Conservation (phyloP, 768 basidiomycete species). For the Xerocomellus chrysenteron region DNA sequence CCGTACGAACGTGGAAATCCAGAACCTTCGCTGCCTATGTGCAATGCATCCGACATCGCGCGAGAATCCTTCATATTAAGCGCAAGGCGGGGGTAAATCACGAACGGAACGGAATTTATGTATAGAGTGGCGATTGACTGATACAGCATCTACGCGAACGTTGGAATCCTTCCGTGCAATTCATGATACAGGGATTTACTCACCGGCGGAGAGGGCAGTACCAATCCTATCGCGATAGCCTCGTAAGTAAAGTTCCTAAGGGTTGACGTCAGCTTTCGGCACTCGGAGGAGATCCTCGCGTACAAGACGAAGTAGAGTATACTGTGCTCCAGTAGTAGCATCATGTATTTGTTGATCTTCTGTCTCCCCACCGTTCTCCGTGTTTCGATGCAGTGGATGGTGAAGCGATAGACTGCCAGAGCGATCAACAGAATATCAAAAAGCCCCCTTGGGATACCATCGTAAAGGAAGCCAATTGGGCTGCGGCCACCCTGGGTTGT, state of each 20-base stretch:
- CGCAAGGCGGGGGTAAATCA: constrained; percentile 10
- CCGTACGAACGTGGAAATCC: background rate
- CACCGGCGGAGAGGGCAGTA: background rate
- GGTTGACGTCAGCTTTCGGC: background rate
- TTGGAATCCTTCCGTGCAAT: background rate
- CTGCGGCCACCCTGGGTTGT: background rate
- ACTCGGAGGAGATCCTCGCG: background rate
- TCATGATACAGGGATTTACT: background rate
- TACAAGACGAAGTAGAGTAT: constrained; percentile 14
- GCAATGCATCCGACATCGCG: background rate
- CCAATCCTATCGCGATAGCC: background rate
- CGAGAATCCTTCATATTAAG: background rate
- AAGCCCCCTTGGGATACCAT: background rate
- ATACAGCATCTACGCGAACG: background rate
- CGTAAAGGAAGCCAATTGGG: background rate
- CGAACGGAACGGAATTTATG: background rate
- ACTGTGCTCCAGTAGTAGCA: constrained; percentile 7
- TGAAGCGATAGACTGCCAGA: constrained; percentile 9
- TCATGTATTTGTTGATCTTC: constrained; percentile 10
- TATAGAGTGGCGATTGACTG: background rate
- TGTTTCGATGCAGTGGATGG: constrained; percentile 1
- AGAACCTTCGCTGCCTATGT: background rate
- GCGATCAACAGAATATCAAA: constrained; percentile 9
- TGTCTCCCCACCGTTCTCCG: background rate
- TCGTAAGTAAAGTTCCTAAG: constrained; percentile 1